Evolutionary conservation across 768 basidiomycete genomes (phyloP).

Genomic region (Russula virescens): DNA sequence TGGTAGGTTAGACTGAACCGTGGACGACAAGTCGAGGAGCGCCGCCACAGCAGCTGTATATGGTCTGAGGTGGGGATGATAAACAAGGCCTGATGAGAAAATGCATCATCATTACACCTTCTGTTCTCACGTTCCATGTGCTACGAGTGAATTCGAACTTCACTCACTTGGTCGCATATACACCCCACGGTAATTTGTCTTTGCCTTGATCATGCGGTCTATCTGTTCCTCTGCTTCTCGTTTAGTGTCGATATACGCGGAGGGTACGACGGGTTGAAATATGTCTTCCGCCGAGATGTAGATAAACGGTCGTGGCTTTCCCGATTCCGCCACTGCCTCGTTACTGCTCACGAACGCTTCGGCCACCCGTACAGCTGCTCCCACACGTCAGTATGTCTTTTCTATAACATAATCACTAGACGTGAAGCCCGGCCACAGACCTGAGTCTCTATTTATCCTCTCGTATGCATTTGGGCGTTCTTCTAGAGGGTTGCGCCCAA

Average conservation of each 20-base stretch:
- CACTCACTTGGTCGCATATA: conserved; percentile 85
- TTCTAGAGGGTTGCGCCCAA: conserved; percentile 54
- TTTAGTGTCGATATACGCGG: conserved; percentile 90
- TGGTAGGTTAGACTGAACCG: conserved; percentile 58
- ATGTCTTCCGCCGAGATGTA: conserved; percentile 96
- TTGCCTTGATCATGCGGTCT: conserved; percentile 41
- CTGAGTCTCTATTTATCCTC: conserved; percentile 81
- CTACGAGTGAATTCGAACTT: conserved; percentile 4
- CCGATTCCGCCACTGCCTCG: conserved; percentile 27
- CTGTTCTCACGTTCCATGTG: not conserved
- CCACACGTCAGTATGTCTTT: conserved; percentile 3
- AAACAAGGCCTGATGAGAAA: conserved; percentile 69
- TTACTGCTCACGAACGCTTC: conserved; percentile 59
- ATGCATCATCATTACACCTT: not conserved
- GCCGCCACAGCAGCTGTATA: conserved; percentile 80
- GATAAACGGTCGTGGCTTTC: conserved; percentile 60
- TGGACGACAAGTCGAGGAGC: conserved; percentile 73
- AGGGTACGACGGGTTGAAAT: conserved; percentile 79
- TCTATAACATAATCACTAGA: not conserved
- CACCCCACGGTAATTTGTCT: conserved; percentile 56
- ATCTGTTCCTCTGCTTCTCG: conserved; percentile 81
- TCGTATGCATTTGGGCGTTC: conserved; percentile 57
- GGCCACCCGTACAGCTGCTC: conserved; percentile 65
- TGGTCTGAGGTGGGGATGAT: conserved; percentile 93
- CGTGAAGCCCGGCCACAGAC: conserved; percentile 41